Percentiles rank a stretch among this genome's conserved stretches.
Evolutionary conservation across 495 filamentous ascomycete species (phyloP).

Genomic region (Pseudoneurospora amorphoporcata): DNA sequence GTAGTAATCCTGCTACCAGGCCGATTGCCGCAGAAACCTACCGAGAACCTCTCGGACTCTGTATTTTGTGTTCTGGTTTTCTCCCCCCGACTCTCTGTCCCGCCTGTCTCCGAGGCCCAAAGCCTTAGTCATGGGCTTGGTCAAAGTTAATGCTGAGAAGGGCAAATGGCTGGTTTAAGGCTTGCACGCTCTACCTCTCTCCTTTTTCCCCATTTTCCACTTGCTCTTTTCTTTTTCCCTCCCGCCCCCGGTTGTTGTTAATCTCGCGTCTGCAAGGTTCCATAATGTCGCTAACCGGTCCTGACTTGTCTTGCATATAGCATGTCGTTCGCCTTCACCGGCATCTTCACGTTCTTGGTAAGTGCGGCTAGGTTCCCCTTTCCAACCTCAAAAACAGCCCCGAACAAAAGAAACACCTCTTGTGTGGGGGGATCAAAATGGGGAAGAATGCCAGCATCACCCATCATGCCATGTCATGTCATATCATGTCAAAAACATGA

Average conservation of each 20-base stretch:
- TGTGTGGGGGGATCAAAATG: background rate
- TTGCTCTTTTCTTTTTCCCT: background rate
- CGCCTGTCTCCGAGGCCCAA: background rate
- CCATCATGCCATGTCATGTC: background rate
- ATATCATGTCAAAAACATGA: background rate
- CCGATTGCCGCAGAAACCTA: background rate
- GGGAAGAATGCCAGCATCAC: background rate
- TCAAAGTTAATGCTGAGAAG: background rate
- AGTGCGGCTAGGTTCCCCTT: slow-evolving; percentile 10
- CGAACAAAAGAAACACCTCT: background rate
- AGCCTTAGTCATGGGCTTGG: background rate
- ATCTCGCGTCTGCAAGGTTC: slow-evolving; percentile 5
- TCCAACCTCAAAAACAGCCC: background rate
- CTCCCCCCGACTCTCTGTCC: background rate
- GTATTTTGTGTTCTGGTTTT: background rate
- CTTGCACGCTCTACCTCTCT: background rate
- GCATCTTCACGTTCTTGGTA: slow-evolving; percentile 82
- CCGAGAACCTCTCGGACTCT: background rate
- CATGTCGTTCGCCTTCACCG: slow-evolving; percentile 69
- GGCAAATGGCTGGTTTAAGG: background rate
- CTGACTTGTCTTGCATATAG: slow-evolving; percentile 29
- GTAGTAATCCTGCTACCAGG: background rate
- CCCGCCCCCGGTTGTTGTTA: background rate
- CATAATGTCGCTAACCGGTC: slow-evolving; percentile 22
- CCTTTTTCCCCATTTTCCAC: background rate